Conservation (phyloP, 2,329 filamentous ascomycete species). For the Sclerotinia trifoliorum region DNA sequence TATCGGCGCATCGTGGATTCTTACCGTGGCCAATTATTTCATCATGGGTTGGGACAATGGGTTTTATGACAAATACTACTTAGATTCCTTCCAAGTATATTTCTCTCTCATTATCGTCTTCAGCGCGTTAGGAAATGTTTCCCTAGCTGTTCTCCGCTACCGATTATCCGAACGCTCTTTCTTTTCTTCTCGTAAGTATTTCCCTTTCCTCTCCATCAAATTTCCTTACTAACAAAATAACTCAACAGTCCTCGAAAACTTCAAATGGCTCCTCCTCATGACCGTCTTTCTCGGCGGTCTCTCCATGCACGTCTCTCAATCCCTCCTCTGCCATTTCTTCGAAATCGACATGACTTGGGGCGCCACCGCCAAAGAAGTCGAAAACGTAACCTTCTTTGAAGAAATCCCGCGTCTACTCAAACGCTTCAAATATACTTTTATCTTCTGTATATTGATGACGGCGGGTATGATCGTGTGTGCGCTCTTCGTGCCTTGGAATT, state of each 20-base stretch:
- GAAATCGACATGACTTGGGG: constrained; percentile 86
- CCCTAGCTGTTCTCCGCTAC: constrained; percentile 71
- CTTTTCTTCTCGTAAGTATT: constrained; percentile 10
- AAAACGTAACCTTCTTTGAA: constrained; percentile 80
- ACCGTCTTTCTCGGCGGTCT: constrained; percentile 82
- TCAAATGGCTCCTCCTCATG: constrained; percentile 73
- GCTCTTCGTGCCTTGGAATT: constrained; percentile 62
- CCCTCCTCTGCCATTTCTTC: constrained; percentile 78
- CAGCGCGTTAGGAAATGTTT: constrained; percentile 57
- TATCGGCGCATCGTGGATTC: constrained; percentile 71
- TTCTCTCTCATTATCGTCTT: constrained; percentile 78
- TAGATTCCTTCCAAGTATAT: constrained; percentile 77
- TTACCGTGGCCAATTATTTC: constrained; percentile 74
- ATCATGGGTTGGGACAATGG: constrained; percentile 74
- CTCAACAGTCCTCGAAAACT: constrained; percentile 51
- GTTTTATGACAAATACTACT: constrained; percentile 75
- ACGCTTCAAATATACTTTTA: constrained; percentile 59
- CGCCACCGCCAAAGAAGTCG: constrained; percentile 77
- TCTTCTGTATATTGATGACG: constrained; percentile 52
- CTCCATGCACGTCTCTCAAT: constrained; percentile 77
- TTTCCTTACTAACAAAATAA: not conserved
- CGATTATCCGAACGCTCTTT: constrained; percentile 58
- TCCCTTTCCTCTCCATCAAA: not conserved
- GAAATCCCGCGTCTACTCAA: constrained; percentile 77
- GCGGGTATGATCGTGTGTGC: constrained; percentile 58